These are phyloP conservation scores for Ajuga chamaepitys DNA, from an alignment of 257 asterid species.

Conservation along the genomic window DNA sequence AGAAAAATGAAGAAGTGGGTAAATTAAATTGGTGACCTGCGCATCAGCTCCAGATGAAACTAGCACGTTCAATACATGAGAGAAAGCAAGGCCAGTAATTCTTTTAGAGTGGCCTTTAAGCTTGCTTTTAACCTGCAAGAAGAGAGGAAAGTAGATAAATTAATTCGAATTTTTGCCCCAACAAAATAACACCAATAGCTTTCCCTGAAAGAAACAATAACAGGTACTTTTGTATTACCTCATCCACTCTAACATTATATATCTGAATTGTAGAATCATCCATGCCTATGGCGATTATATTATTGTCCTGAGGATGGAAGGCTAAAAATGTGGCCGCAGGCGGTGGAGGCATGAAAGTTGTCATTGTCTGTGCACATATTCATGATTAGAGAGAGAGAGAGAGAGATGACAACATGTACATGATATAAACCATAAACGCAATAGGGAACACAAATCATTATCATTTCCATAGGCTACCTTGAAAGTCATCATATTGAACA, in stretches of 20 bases:
- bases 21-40: conserved; percentile 29
- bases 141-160: not conserved
- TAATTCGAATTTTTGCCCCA: not conserved
- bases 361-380: conserved; percentile 45
- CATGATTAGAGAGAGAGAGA: not conserved
- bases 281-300: conserved; percentile 66
- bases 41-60: conserved; percentile 79
- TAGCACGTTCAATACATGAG: conserved; percentile 37
- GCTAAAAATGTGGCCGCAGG: conserved; percentile 73
- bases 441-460: not conserved
- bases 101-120: conserved; percentile 66
- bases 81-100: conserved; percentile 65
- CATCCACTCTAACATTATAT: conserved; percentile 61
- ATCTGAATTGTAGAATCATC: conserved; percentile 67
- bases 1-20: not conserved
- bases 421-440: not conserved
- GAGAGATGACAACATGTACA: not conserved
- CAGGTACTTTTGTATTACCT: conserved; percentile 31
- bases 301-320: conserved; percentile 70
- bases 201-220: not conserved
- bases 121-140: conserved; percentile 49
- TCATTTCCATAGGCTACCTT: conserved; percentile 30
- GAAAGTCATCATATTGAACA: conserved; percentile 74
- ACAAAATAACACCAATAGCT: not conserved
- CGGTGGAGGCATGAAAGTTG: conserved; percentile 70